Conservation (phyloP, 2,329 filamentous ascomycete genomes). For the Shiraia sp. region DNA sequence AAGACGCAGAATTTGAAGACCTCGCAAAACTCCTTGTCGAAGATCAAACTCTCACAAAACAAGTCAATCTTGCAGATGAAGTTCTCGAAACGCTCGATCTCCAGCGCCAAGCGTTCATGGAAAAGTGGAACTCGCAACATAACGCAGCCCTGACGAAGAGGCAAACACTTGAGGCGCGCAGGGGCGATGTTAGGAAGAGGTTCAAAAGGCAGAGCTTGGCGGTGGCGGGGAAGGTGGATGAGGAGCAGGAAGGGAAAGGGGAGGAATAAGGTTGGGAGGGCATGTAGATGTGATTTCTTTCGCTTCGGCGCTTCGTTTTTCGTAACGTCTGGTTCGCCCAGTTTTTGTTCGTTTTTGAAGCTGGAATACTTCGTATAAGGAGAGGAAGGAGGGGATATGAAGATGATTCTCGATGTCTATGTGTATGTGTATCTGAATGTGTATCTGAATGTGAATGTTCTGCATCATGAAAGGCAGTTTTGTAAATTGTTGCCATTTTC, state of each 20-base stretch:
- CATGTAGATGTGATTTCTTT: too few relatives aligned
- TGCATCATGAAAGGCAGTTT: too few relatives aligned
- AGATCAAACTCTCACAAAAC: conserved; percentile 9
- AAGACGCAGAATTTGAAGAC: conserved; percentile 12
- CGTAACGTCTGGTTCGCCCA: too few relatives aligned
- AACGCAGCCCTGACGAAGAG: conserved; percentile 1
- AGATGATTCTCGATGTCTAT: too few relatives aligned
- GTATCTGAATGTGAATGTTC: too few relatives aligned
- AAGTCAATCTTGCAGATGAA: conserved; percentile 8
- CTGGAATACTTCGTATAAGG: too few relatives aligned
- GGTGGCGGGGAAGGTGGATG: neutral
- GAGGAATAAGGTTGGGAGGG: too few relatives aligned
- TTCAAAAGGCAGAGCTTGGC: conserved; percentile 11
- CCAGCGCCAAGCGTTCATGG: conserved; percentile 2
- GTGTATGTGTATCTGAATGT: too few relatives aligned
- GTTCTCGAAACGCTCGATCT: conserved; percentile 9
- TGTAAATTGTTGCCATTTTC: too few relatives aligned
- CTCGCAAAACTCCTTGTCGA: conserved; percentile 5
- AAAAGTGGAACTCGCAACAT: conserved; percentile 5
- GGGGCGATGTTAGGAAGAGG: conserved; percentile 6
- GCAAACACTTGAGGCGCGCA: neutral
- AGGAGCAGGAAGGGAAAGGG: neutral
- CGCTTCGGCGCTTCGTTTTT: too few relatives aligned
- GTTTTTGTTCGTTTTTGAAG: too few relatives aligned
- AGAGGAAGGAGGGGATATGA: too few relatives aligned